Base-by-base conservation (phyloP, 163 green algal genomes). In the Coccomyxa subellipsoidea region DNA sequence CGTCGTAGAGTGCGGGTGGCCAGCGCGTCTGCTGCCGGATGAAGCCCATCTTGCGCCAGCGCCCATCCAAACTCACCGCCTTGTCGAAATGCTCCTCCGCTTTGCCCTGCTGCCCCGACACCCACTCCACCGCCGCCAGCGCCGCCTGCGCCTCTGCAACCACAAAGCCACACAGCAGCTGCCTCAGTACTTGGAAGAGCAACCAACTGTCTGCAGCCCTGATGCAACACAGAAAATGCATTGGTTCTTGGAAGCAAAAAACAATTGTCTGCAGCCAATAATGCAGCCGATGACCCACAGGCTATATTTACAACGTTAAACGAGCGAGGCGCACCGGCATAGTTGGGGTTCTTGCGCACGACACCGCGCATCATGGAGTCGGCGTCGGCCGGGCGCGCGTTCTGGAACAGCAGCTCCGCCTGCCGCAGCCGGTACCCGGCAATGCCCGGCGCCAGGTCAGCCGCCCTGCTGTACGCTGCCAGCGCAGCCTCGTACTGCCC, bases 41-140 rank as follows among this genome's bases (percentile, higher is more conserved):
- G 35, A 59, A 88, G 5, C 23, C 39, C 66, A 86, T 77, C 39
- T 83, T 73, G 21, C 73, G 39, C 84, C 84, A 90, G 69, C 79
- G 72, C 7, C 38, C 29, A 7, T 86, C 83, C 15, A 84, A 54
- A 5, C 18, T 73, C 18, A 59, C 80, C 4, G 83, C 83, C 47
- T 59, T 82, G 8, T 76, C 73, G 59, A 86, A 84, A 9, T 86
- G 83, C 71, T 84, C 83, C 38, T 86, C 83, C 31, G 82, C 82
- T 5, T 29, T 12, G 54, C 54, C 54, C n/a, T 34, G 39, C 15
- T 81, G 47, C 18, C 82, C 54, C 10, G 21, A 5, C 4, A 80
- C 66, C 88, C 87, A 91, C 36, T 87, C 37, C 54, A 91, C 83
- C 29, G 88, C 88, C 29, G 87, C 81, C 69, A 92, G 76, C 32